Conservation (phyloP, 2,329 filamentous ascomycete genomes). For the Laburnicola sp. region DNA sequence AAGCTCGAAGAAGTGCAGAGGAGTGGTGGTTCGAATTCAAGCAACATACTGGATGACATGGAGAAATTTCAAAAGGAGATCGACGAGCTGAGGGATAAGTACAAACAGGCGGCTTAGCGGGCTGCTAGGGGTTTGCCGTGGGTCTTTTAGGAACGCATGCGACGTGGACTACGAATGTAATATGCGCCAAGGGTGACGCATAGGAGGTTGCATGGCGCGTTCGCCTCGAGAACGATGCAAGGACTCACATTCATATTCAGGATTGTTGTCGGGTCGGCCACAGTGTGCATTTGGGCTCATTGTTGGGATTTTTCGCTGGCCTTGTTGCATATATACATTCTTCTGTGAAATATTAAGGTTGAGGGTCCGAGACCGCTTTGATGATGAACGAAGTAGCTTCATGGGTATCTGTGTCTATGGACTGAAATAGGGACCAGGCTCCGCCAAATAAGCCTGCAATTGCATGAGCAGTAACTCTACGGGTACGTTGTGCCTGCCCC, state of each 20-base stretch:
- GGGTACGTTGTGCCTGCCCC: conserved; percentile 32
- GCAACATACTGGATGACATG: conserved; percentile 45
- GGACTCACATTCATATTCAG: not conserved
- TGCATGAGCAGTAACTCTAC: conserved; percentile 39
- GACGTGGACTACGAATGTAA: not conserved
- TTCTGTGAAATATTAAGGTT: conserved; percentile 6
- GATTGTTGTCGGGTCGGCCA: not conserved
- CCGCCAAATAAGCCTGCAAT: conserved; percentile 35
- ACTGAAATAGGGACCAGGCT: conserved; percentile 19
- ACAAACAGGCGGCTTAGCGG: conserved; percentile 22
- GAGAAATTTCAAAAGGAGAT: conserved; percentile 46
- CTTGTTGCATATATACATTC: conserved; percentile 10
- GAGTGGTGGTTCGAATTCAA: conserved; percentile 11
- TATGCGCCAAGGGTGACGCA: not conserved
- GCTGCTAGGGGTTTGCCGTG: conserved; percentile 3
- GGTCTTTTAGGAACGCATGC: conserved; percentile 5
- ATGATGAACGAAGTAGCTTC: not conserved
- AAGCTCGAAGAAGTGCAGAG: conserved; percentile 1
- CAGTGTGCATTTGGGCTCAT: not conserved
- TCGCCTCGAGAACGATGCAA: not conserved
- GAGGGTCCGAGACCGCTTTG: not conserved
- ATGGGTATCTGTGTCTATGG: conserved; percentile 3
- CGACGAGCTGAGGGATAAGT: conserved; percentile 41
- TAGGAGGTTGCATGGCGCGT: not conserved
- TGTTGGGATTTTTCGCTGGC: not conserved